Conservation (phyloP, 805 yeast species). For the Ogataea trehalophila region DNA sequence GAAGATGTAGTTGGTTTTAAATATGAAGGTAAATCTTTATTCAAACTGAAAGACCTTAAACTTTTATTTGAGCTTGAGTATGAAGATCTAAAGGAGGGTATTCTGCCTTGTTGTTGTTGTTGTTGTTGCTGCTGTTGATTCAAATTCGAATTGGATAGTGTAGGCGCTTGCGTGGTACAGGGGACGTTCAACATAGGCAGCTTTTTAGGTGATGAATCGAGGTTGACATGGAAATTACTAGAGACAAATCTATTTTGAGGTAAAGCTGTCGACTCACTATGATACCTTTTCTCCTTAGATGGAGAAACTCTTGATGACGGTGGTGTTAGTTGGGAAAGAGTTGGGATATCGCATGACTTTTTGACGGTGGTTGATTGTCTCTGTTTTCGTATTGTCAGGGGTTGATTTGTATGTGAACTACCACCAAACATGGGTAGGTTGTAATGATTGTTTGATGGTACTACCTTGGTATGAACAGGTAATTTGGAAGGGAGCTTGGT, state of each 20-base stretch:
- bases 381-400: background rate
- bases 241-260: background rate
- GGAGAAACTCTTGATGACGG: slow-evolving; percentile 3
- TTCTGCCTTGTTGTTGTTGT: background rate
- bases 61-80: background rate
- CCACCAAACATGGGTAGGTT: too few species aligned
- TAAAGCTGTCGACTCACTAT: background rate
- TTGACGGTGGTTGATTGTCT: background rate
- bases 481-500: slow-evolving; percentile 4
- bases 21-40: slow-evolving; percentile 15
- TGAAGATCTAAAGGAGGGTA: slow-evolving; percentile 3
- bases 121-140: background rate
- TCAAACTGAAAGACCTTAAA: background rate
- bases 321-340: background rate
- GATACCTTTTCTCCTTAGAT: background rate
- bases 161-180: slow-evolving; percentile 1
- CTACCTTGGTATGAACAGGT: slow-evolving; percentile 9
- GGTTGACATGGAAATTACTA: background rate
- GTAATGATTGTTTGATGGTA: too few species aligned
- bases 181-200: slow-evolving; percentile 1
- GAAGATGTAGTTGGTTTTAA: slow-evolving; percentile 20
- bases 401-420: background rate
- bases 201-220: slow-evolving; percentile 2
- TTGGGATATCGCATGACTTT: background rate
- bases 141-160: background rate